Evolutionary conservation across 495 filamentous ascomycete genomes (phyloP), one percentile per base, ranked within the genome.

Genomic region (Aspergillus wentii): DNA sequence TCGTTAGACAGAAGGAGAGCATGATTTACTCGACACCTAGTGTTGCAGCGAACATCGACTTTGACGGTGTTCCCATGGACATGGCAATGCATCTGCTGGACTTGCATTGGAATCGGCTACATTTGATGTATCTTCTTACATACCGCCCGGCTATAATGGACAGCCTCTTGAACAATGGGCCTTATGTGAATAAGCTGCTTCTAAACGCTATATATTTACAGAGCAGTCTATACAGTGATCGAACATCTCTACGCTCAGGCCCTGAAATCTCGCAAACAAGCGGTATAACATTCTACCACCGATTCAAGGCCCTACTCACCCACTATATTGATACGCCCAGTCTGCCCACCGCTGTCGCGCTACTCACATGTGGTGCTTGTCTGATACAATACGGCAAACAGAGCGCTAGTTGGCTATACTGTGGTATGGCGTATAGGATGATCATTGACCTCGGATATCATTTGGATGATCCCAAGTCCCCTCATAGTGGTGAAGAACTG

Each of bases 81-180:
- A 35, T 62, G 9, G 62, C 45, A 13, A 41, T 48, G 35, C 59
- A 67, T 35, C 49, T 65, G 1, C 31, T 67, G 2, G 35, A 51
- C 15, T 33, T 63, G 11, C 51, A 61, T 35, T 65, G 51, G 51
- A 67, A 56, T 35, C 49, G 50, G 1, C 52, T 52, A 23, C 51
- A 50, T 35, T 22, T 33, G 7, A 38, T 42, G 1, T 48, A 40
- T 35, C 37, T 62, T 0, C 26, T 60, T 8, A 48, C 48, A 1
- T 68, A 65, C 33, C 50, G 63, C 13, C 50, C 58, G 1, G 56
- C 52, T 0, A 46, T 64, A 16, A 64, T 62, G 56, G 48, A 57
- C 4, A 53, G 57, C 23, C 51, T 66, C 35, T 38, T 49, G 7
- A 56, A 44, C 30, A 34, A 36, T 17, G 62, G 62, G 9, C 57